A percentile compares a stretch with the other conserved stretches of the same genome.
Conservation (phyloP, 108 stramenopile genomes). For the Epipyxis sp. region DNA sequence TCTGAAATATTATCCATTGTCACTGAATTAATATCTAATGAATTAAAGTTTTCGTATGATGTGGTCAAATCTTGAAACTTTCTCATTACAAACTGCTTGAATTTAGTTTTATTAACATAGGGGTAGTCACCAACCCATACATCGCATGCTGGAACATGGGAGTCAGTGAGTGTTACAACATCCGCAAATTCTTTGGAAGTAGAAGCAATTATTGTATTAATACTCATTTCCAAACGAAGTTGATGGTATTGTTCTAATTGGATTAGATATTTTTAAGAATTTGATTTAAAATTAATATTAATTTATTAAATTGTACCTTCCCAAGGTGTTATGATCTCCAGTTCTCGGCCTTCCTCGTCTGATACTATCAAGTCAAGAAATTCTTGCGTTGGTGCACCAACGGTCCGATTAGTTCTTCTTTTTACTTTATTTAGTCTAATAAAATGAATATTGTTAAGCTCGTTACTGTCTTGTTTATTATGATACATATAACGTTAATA, state of each 20-base stretch:
- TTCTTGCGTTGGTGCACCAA: neutral
- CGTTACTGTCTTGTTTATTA: too few species aligned
- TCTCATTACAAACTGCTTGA: neutral
- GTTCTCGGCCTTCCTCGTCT: neutral
- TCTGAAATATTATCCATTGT: too few species aligned
- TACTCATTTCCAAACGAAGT: neutral
- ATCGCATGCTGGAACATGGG: neutral
- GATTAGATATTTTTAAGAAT: neutral
- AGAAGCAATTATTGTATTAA: neutral
- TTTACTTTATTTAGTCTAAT: neutral
- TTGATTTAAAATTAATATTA: too few species aligned
- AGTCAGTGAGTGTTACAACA: neutral
- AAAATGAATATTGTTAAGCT: too few species aligned
- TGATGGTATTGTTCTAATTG: neutral
- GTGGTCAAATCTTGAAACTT: too few species aligned
- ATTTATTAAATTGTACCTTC: neutral
- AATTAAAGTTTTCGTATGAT: too few species aligned
- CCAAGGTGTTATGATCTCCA: neutral
- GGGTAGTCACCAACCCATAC: neutral
- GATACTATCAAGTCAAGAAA: neutral
- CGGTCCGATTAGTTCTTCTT: neutral
- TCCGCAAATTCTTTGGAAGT: neutral
- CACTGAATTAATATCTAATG: too few species aligned
- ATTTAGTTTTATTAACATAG: neutral
- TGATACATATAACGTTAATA: too few species aligned